Evolutionary conservation across 2,329 filamentous ascomycete genomes (phyloP), one percentile per base, ranked within the genome.

Genomic region (Fusarium odoratissimum): DNA sequence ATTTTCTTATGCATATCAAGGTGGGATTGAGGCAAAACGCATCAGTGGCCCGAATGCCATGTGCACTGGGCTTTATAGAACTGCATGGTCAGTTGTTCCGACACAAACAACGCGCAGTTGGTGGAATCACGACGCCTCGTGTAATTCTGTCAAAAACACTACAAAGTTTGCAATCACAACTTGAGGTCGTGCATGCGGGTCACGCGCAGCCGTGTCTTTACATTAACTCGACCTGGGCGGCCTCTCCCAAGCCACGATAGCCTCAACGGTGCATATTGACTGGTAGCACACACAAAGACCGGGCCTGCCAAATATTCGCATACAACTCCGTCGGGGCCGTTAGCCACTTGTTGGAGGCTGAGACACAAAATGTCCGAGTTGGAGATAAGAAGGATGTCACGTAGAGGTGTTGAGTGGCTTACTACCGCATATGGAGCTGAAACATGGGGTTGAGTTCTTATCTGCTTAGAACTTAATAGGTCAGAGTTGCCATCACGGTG

Each of bases 341-440:
- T 10, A 16, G 23, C 40, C 25, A 35, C 25, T 35, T 33, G 7
- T 7, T 37, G 21, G 23, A 14, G 40, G 40, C 59, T 28, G 51
- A 45, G 30, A 33, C 40, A 45, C 23, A 28, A 38, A 54, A 23
- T 25, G n/a, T 42, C 42, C 31, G 40, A 37, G 19, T 37, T 60
- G 38, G 23, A 41, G 58, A 31, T 57, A 45, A 55, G 59, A 45
- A 61, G 41, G 17, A 59, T 30, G 45, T 59, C 35, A 54, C 35
- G 35, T 41, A 33, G 9, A 38, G 33, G 49, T 21, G 25, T 17
- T 21, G 35, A 45, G 51, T 58, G 49, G 59, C 49, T 45, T 44
- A 19, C 16, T 23, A 33, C 37, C 28, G 33, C n/a, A 21, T 21
- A 21, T n/a, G 16, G 21, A 44, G 44, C 60, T 30, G 60, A 60